phyloP scores from a whole-genome alignment of 495 filamentous ascomycete species.

The Aspergillus haitiensis region DNA sequence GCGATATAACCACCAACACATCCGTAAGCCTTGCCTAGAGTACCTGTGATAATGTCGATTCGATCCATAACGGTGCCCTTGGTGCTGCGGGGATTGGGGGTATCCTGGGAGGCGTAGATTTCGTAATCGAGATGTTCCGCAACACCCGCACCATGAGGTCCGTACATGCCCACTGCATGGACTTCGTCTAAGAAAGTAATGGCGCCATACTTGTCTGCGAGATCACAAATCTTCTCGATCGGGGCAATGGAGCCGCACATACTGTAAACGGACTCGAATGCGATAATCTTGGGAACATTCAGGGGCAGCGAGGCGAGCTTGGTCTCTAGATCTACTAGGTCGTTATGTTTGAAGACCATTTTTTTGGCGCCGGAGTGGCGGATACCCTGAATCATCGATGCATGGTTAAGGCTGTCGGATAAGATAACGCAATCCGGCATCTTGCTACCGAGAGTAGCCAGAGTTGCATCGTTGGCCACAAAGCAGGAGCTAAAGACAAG shows the following conservation, averaged over 20 bases:
- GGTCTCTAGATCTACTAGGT: slow-evolving; percentile 80
- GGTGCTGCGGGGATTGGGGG: slow-evolving; percentile 59
- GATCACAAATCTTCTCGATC: slow-evolving; percentile 91
- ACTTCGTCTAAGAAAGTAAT: slow-evolving; percentile 98
- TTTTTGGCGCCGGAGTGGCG: slow-evolving; percentile 95
- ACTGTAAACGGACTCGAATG: slow-evolving; percentile 97
- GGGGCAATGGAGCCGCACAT: slow-evolving; percentile 98
- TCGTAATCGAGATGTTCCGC: slow-evolving; percentile 97
- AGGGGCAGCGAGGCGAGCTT: slow-evolving; percentile 86
- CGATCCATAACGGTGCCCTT: slow-evolving; percentile 91
- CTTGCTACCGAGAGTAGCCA: slow-evolving; percentile 94
- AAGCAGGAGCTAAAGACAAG: slow-evolving; percentile 97
- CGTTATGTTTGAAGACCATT: slow-evolving; percentile 98
- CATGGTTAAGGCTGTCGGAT: slow-evolving; percentile 93
- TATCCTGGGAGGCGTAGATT: slow-evolving; percentile 51
- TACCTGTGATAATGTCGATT: slow-evolving; percentile 95
- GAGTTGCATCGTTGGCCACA: slow-evolving; percentile 96
- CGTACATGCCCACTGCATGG: slow-evolving; percentile 98
- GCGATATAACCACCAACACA: slow-evolving; percentile 98
- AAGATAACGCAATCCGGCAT: slow-evolving; percentile 94
- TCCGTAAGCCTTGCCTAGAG: slow-evolving; percentile 95
- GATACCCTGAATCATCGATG: slow-evolving; percentile 99
- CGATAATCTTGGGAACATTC: slow-evolving; percentile 92
- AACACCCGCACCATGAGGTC: slow-evolving; percentile 92
- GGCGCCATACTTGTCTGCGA: slow-evolving; percentile 96